A percentile compares a stretch with the other conserved stretches of the same genome.
Evolutionary conservation across 306 rosid species (phyloP).

Genomic region (Acmispon strigosus): DNA sequence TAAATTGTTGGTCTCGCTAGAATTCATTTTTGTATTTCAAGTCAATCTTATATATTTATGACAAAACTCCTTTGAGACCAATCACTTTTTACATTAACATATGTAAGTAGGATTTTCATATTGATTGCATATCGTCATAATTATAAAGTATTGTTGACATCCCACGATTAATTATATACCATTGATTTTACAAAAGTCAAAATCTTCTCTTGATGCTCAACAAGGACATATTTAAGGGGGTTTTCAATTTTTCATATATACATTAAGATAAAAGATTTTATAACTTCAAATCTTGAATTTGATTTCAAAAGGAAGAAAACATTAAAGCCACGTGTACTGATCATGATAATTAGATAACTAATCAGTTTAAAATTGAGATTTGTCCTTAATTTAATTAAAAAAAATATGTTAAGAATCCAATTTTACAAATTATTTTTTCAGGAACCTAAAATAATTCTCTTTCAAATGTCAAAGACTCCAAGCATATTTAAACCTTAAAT

Average conservation of each 20-base stretch:
- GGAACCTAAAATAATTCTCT: too few species aligned
- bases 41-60: not conserved
- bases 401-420: too few species aligned
- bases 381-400: too few species aligned
- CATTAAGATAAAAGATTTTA: conserved; percentile 15
- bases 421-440: too few species aligned
- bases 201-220: not conserved
- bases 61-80: not conserved
- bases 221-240: not conserved
- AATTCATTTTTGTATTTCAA: not conserved
- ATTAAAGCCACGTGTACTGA: too few species aligned
- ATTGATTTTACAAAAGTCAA: conserved; percentile 15
- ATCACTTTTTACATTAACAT: not conserved
- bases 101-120: not conserved
- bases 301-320: not conserved
- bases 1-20: too few species aligned
- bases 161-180: not conserved
- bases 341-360: too few species aligned
- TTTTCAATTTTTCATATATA: not conserved
- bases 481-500: too few species aligned
- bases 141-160: not conserved
- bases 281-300: conserved; percentile 10
- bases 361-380: too few species aligned
- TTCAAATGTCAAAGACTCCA: too few species aligned
- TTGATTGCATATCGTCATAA: not conserved